Percentiles rank a stretch among this genome's conserved stretches.
These are phyloP conservation scores for Alternaria ventricosa DNA, from an alignment of 2,329 filamentous ascomycete species.

Conservation along the genomic window DNA sequence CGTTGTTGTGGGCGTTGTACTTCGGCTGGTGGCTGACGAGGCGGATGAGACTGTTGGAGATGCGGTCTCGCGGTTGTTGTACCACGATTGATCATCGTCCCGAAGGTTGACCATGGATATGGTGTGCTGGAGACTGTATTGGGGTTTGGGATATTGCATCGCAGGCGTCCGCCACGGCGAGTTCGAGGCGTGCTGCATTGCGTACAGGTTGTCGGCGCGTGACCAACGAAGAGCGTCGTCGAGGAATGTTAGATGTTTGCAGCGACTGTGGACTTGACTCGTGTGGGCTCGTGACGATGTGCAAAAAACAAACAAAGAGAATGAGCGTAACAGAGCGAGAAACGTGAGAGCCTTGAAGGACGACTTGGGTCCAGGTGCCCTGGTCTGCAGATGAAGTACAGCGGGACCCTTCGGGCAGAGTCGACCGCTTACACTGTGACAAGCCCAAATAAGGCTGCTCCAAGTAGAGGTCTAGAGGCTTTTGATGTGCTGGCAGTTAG, in stretches of 20 bases:
- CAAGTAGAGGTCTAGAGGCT: slow-evolving; percentile 37
- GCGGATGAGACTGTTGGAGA: slow-evolving; percentile 50
- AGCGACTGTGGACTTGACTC: slow-evolving; percentile 18
- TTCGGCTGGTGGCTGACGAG: slow-evolving; percentile 47
- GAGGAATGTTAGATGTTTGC: slow-evolving; percentile 19
- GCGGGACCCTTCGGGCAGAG: slow-evolving; percentile 25
- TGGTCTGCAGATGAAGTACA: slow-evolving; percentile 45
- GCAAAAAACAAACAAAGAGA: slow-evolving; percentile 39
- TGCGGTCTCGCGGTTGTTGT: slow-evolving; percentile 39
- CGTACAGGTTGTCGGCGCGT: slow-evolving; percentile 30
- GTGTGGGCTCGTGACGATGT: slow-evolving; percentile 24
- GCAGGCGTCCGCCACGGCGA: slow-evolving; percentile 45
- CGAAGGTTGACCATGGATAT: slow-evolving; percentile 50
- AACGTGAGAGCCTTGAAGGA: slow-evolving; percentile 33
- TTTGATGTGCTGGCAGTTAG: slow-evolving; percentile 51
- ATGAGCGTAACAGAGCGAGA: slow-evolving; percentile 30
- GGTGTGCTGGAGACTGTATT: slow-evolving; percentile 46
- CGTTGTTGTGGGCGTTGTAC: slow-evolving; percentile 44
- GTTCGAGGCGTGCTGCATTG: slow-evolving; percentile 46
- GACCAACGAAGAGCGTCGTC: slow-evolving; percentile 29
- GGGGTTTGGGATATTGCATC: slow-evolving; percentile 41
- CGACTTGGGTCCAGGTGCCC: slow-evolving; percentile 38
- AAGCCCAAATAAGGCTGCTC: slow-evolving; percentile 39
- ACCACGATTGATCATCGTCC: slow-evolving; percentile 46
- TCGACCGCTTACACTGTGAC: slow-evolving; percentile 25